Evolutionary conservation across 805 yeast genomes (phyloP).

Genomic region (Ogataea wickerhamii): DNA sequence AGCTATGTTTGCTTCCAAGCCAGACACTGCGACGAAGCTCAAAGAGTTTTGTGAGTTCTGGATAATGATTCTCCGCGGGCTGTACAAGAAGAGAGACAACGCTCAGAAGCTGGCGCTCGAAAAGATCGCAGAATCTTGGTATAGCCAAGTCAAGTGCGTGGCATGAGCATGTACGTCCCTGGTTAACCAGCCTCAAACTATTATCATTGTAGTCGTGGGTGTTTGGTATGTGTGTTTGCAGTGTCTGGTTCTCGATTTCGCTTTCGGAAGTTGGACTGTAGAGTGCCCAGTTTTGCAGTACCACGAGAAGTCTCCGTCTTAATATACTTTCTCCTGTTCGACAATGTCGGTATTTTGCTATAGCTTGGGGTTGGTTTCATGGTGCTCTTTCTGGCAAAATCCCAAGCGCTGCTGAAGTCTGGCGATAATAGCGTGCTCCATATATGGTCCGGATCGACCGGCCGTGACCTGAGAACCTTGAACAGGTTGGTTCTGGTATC

Average conservation of each 20-base stretch:
- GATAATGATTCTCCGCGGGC: slow-evolving; percentile 40
- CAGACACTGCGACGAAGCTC: slow-evolving; percentile 31
- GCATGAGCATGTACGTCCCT: no score
- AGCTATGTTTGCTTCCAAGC: slow-evolving; percentile 19
- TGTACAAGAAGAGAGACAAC: slow-evolving; percentile 38
- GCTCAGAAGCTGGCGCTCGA: slow-evolving; percentile 33
- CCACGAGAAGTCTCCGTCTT: slow-evolving; percentile 4
- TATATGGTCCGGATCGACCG: background rate
- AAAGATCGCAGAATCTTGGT: slow-evolving; percentile 18
- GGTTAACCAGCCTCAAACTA: no score
- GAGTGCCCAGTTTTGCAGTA: slow-evolving; percentile 1
- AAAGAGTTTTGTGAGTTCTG: slow-evolving; percentile 48
- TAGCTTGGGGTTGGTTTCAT: background rate
- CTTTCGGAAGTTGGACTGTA: background rate
- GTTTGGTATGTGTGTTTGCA: no score
- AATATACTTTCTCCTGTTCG: slow-evolving; percentile 5
- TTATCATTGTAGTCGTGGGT: no score
- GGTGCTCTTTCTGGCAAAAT: background rate
- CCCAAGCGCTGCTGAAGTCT: slow-evolving; percentile 4
- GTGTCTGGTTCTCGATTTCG: background rate
- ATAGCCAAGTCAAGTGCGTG: slow-evolving; percentile 3
- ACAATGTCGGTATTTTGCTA: slow-evolving; percentile 1
- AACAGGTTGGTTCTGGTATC: slow-evolving; percentile 3
- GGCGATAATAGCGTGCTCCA: slow-evolving; percentile 1
- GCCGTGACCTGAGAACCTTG: background rate